Conservation (phyloP, 2,329 filamentous ascomycete genomes). For the Fusarium foetens region DNA sequence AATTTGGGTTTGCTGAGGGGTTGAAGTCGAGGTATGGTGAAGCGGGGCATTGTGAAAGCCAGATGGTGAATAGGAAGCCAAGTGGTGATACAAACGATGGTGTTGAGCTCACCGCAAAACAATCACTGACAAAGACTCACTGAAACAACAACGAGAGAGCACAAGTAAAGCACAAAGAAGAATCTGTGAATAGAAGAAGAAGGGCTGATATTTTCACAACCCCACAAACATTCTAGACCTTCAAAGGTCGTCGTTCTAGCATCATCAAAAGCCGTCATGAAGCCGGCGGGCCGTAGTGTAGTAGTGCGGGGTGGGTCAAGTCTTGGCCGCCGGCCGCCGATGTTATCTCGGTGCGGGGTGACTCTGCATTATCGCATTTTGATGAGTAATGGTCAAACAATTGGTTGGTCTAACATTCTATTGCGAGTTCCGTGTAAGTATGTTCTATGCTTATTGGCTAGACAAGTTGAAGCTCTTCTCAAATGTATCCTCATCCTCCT, state of each 20-base stretch:
- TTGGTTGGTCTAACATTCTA: not conserved
- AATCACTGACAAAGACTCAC: not conserved
- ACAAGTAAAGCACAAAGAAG: not conserved
- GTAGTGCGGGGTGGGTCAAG: slow-evolving; percentile 1
- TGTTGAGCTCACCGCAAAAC: not conserved
- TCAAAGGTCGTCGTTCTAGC: not conserved
- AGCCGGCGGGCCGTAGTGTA: slow-evolving; percentile 13
- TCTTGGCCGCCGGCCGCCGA: slow-evolving; percentile 23
- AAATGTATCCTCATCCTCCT: slow-evolving; percentile 50
- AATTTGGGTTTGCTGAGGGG: slow-evolving; percentile 44
- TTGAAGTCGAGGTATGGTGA: slow-evolving; percentile 28
- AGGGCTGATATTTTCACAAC: not conserved
- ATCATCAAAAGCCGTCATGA: not conserved
- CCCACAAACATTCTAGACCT: slow-evolving; percentile 5
- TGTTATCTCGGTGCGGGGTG: slow-evolving; percentile 7
- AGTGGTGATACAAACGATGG: not conserved
- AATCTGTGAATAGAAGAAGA: not conserved
- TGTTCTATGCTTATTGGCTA: not conserved
- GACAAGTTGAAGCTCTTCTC: slow-evolving; percentile 22
- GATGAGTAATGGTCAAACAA: slow-evolving; percentile 2
- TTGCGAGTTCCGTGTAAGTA: not conserved
- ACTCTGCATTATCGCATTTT: not conserved
- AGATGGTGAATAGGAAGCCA: too few species aligned
- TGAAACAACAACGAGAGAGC: not conserved
- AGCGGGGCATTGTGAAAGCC: slow-evolving; percentile 26